Evolutionary conservation across 257 asterid genomes (phyloP).

Genomic region (Fraxinus excelsior): DNA sequence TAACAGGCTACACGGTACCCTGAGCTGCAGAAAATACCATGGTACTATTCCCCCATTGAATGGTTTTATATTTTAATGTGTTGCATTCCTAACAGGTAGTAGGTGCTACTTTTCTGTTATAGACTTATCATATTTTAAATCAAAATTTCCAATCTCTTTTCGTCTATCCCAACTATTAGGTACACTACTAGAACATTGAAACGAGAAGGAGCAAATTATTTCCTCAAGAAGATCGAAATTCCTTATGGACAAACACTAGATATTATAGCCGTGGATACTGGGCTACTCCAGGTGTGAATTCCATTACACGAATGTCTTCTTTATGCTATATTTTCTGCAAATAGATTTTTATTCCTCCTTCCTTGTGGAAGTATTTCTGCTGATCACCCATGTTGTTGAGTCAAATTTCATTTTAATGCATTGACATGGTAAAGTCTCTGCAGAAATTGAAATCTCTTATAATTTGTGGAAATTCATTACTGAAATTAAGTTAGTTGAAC

Average conservation of each 20-base stretch:
- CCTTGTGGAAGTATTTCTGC: not conserved
- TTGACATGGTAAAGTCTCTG: not conserved
- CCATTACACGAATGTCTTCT: constrained; percentile 3
- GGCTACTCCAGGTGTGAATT: constrained; percentile 51
- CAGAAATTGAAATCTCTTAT: not conserved
- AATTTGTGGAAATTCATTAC: not conserved
- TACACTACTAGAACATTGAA: constrained; percentile 38
- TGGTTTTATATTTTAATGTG: not conserved
- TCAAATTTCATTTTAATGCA: not conserved
- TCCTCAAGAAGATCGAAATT: constrained; percentile 36
- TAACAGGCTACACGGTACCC: constrained; percentile 53
- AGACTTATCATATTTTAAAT: constrained; percentile 5
- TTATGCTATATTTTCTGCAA: not conserved
- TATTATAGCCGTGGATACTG: constrained; percentile 51
- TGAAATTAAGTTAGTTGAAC: not conserved
- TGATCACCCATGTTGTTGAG: not conserved
- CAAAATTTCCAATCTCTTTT: constrained; percentile 19
- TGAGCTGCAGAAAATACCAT: constrained; percentile 44
- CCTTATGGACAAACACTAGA: constrained; percentile 49
- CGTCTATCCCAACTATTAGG: constrained; percentile 45
- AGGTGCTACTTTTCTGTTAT: constrained; percentile 5
- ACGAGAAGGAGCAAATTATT: constrained; percentile 37
- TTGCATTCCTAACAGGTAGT: not conserved
- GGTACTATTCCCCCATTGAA: constrained; percentile 40
- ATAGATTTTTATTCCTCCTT: not conserved